A percentile compares a stretch with the other conserved stretches of the same genome.
Conservation (phyloP, 2,329 filamentous ascomycete genomes). For the Colletotrichum tropicicola region DNA sequence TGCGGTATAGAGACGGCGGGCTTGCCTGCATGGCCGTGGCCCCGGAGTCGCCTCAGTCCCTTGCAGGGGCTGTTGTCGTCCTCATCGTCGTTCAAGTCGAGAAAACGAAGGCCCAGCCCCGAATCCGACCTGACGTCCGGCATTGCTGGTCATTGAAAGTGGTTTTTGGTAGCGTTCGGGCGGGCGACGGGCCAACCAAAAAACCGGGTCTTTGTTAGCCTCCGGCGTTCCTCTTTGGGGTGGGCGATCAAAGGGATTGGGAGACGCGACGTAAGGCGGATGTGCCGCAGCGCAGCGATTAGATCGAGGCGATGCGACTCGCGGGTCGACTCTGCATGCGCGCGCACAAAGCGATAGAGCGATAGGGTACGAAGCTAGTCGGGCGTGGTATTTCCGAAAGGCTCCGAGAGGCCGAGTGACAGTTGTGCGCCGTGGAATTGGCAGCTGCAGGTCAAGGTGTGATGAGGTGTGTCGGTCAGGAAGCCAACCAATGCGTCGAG, state of each 20-base stretch:
- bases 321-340: constrained; percentile 22
- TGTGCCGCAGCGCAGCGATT: too few species aligned
- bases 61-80: constrained; percentile 30
- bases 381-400: constrained; percentile 22
- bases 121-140: constrained; percentile 29
- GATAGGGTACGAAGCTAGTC: constrained; percentile 6
- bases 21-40: constrained; percentile 13
- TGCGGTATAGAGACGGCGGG: background rate
- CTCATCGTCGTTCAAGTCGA: constrained; percentile 28
- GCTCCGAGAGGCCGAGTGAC: constrained; percentile 12
- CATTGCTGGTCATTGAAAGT: constrained; percentile 28
- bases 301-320: constrained; percentile 18
- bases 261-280: constrained; percentile 12
- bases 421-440: constrained; percentile 10
- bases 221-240: constrained; percentile 1
- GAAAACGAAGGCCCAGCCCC: constrained; percentile 30
- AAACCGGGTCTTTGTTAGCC: constrained; percentile 26
- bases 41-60: constrained; percentile 18
- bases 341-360: constrained; percentile 11
- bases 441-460: constrained; percentile 19
- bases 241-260: constrained; percentile 12
- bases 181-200: constrained; percentile 26
- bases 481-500: constrained; percentile 24
- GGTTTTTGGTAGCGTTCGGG: constrained; percentile 5
- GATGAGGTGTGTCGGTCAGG: constrained; percentile 24